phyloP scores from a whole-genome alignment of 129 eudicot species.

The Flaveria ramosissima region DNA sequence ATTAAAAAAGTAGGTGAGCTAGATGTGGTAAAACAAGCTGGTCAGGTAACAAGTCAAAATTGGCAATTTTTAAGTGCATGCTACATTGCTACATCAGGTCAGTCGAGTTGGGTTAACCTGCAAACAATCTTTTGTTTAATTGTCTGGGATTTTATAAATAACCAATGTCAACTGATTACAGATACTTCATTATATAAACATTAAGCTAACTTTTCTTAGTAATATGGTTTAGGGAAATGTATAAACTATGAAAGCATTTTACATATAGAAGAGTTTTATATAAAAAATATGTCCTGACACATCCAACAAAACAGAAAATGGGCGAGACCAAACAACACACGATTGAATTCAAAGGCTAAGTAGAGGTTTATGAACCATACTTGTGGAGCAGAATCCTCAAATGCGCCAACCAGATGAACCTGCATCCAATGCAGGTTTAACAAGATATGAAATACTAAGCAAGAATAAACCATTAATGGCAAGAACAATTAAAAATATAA shows the following conservation, averaged over 20 bases:
- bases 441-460: conserved; percentile 8
- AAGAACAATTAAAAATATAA: not conserved
- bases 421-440: conserved; percentile 40
- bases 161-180: not conserved
- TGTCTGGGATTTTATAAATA: not conserved
- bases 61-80: not conserved
- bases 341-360: conserved; percentile 30
- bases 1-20: conserved; percentile 12
- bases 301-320: conserved; percentile 2
- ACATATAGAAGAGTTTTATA: not conserved
- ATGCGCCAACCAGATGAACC: conserved; percentile 93
- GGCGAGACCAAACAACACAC: conserved; percentile 5
- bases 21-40: conserved; percentile 4
- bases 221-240: not conserved
- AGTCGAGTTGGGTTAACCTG: not conserved
- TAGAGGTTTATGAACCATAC: conserved; percentile 52
- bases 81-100: not conserved
- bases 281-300: conserved; percentile 8
- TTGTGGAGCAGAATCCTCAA: conserved; percentile 61
- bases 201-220: not conserved
- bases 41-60: not conserved
- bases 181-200: no score
- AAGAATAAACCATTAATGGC: conserved; percentile 12
- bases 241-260: not conserved
- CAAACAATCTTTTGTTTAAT: not conserved